Percentiles rank a stretch among this genome's conserved stretches.
Evolutionary conservation across 164 flowering plant genomes (phyloP).

Genomic region (Taxillus chinensis): DNA sequence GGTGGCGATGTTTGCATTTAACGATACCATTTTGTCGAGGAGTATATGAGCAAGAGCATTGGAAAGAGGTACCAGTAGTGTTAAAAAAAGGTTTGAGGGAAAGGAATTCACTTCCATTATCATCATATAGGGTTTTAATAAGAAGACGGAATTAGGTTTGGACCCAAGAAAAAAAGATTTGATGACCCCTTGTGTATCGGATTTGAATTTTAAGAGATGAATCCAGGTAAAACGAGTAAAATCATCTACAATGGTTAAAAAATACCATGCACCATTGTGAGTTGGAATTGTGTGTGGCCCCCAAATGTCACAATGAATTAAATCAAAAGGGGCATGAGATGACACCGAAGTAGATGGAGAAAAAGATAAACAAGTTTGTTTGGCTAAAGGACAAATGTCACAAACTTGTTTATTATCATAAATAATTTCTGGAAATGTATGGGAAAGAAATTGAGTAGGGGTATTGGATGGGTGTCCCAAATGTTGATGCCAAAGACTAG

Average conservation of each 20-base stretch:
- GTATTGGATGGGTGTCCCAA: too few species aligned
- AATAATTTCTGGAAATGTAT: background rate
- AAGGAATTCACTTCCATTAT: background rate
- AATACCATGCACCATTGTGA: constrained; percentile 2
- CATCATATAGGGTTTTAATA: background rate
- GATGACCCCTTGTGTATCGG: background rate
- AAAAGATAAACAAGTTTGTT: constrained; percentile 7
- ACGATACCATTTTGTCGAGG: background rate
- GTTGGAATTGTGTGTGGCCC: background rate
- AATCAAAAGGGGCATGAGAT: constrained; percentile 1
- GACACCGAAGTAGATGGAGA: background rate
- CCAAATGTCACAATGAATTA: background rate
- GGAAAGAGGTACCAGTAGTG: background rate
- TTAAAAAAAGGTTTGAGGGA: background rate
- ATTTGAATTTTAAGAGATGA: constrained; percentile 6
- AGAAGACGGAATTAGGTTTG: background rate
- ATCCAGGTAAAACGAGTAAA: background rate
- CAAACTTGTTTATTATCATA: background rate
- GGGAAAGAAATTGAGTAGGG: background rate
- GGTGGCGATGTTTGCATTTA: constrained; percentile 3
- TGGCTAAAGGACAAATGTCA: constrained; percentile 8
- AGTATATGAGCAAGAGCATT: background rate
- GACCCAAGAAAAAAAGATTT: constrained; percentile 2
- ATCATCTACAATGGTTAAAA: constrained; percentile 8
- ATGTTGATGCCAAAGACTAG: too few species aligned